Percentiles rank a stretch among this genome's conserved stretches.
Evolutionary conservation across 2,329 filamentous ascomycete genomes (phyloP).

Genomic region (Ophiocordyceps camponoti-floridani): DNA sequence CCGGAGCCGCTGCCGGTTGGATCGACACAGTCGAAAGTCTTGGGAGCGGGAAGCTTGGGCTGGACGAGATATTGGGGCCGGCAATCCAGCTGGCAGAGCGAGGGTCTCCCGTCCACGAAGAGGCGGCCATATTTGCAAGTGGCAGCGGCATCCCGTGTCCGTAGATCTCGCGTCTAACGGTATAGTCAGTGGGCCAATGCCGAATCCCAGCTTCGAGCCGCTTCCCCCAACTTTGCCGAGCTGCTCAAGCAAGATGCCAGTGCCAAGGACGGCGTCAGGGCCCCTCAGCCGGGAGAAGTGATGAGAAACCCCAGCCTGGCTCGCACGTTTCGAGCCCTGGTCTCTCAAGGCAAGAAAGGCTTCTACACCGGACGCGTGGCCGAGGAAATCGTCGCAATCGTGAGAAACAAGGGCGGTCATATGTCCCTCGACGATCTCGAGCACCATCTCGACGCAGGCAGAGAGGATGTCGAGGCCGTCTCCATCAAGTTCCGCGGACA

Average conservation of each 20-base stretch:
- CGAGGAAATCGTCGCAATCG: slow-evolving; percentile 61
- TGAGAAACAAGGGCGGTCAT: slow-evolving; percentile 57
- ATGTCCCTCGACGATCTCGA: slow-evolving; percentile 65
- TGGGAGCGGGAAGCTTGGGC: slow-evolving; percentile 64
- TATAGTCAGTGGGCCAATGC: slow-evolving; percentile 49
- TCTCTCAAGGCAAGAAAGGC: slow-evolving; percentile 65
- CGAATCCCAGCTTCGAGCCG: slow-evolving; percentile 45
- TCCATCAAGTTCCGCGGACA: slow-evolving; percentile 63
- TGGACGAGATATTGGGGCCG: slow-evolving; percentile 64
- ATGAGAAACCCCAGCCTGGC: slow-evolving; percentile 74
- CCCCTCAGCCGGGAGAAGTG: slow-evolving; percentile 67
- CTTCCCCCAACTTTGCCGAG: slow-evolving; percentile 74
- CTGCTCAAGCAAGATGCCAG: slow-evolving; percentile 66
- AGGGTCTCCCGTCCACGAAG: slow-evolving; percentile 77
- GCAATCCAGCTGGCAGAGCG: slow-evolving; percentile 75
- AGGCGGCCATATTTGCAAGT: slow-evolving; percentile 51
- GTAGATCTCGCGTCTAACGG: too few relatives aligned
- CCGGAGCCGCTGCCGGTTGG: slow-evolving; percentile 87
- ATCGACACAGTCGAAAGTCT: slow-evolving; percentile 75
- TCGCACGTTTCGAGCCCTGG: slow-evolving; percentile 63
- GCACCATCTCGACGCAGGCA: slow-evolving; percentile 49
- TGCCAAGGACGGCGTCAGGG: slow-evolving; percentile 50
- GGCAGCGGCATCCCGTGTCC: too few relatives aligned
- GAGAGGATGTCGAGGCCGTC: slow-evolving; percentile 70
- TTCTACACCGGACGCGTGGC: slow-evolving; percentile 82